Conservation (phyloP, 306 rosid species). For the Gleditsia sinensis region DNA sequence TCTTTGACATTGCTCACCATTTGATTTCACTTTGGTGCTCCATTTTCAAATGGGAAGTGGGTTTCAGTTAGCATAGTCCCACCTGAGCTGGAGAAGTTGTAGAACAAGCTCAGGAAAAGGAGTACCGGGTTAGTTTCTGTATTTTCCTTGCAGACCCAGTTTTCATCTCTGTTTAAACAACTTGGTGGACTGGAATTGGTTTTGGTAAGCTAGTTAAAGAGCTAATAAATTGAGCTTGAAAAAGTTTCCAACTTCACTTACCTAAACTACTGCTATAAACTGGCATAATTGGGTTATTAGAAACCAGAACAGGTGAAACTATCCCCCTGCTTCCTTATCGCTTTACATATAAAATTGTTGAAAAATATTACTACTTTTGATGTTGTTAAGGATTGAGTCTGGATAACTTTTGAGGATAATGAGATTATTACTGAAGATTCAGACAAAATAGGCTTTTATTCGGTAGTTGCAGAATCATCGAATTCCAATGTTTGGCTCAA, state of each 20-base stretch:
- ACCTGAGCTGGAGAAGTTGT: conserved; percentile 5
- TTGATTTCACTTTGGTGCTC: conserved; percentile 36
- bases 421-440: conserved; percentile 63
- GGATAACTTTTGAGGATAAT: conserved; percentile 44
- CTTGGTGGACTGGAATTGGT: conserved; percentile 32
- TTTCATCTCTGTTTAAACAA: conserved; percentile 19
- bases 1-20: conserved; percentile 38
- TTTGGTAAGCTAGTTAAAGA: conserved; percentile 26
- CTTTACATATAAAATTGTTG: conserved; percentile 11
- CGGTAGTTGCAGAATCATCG: conserved; percentile 31
- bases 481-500: conserved; percentile 40
- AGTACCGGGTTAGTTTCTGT: conserved; percentile 26
- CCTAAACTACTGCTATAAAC: conserved; percentile 12
- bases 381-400: conserved; percentile 54
- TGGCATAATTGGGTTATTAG: background rate
- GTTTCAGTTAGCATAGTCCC: conserved; percentile 30
- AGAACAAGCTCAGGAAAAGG: conserved; percentile 16
- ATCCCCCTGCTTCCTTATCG: background rate
- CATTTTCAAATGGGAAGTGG: conserved; percentile 35
- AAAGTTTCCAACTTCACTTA: conserved; percentile 26
- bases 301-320: background rate
- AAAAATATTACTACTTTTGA: conserved; percentile 45
- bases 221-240: conserved; percentile 1
- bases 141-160: conserved; percentile 5
- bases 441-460: conserved; percentile 42